A percentile compares a stretch with the other conserved stretches of the same genome.
Conservation (phyloP, 495 filamentous ascomycete species). For the Aspergillus baeticus region DNA sequence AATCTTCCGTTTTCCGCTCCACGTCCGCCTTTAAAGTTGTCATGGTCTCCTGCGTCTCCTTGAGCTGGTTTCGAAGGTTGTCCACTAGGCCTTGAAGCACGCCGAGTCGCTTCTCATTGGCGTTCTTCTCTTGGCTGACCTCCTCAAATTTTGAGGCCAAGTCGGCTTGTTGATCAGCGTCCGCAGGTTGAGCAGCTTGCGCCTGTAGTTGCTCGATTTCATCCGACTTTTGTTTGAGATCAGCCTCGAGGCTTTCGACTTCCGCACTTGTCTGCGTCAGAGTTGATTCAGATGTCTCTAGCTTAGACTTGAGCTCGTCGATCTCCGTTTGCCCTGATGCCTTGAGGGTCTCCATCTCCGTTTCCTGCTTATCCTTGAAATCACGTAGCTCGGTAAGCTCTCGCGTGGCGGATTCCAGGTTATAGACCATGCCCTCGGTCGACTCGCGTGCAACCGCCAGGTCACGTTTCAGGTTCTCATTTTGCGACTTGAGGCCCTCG, state of each 20-base stretch:
- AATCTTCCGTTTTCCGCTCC: slow-evolving; percentile 29
- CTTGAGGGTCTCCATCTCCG: slow-evolving; percentile 41
- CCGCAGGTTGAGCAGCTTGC: slow-evolving; percentile 35
- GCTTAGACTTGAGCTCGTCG: slow-evolving; percentile 39
- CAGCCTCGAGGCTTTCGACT: slow-evolving; percentile 51
- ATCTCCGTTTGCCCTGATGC: slow-evolving; percentile 35
- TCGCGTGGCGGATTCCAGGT: slow-evolving; percentile 56
- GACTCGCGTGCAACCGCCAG: slow-evolving; percentile 61
- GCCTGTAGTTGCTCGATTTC: slow-evolving; percentile 50
- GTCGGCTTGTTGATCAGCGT: slow-evolving; percentile 43
- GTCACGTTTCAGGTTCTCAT: slow-evolving; percentile 54
- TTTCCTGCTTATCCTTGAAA: slow-evolving; percentile 51
- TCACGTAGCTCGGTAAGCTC: slow-evolving; percentile 60
- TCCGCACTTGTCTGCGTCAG: slow-evolving; percentile 46
- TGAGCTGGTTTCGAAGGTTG: slow-evolving; percentile 48
- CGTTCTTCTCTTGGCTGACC: slow-evolving; percentile 39
- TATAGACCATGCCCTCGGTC: slow-evolving; percentile 61
- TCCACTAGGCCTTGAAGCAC: slow-evolving; percentile 54
- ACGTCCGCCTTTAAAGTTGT: slow-evolving; percentile 41
- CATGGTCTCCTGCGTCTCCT: slow-evolving; percentile 48
- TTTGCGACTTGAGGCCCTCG: slow-evolving; percentile 59
- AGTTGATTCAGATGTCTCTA: slow-evolving; percentile 41
- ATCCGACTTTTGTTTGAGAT: slow-evolving; percentile 54
- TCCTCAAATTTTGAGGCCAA: slow-evolving; percentile 31
- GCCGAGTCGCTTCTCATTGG: slow-evolving; percentile 50